Base-by-base conservation (phyloP, 2,329 filamentous ascomycete genomes). In the Ascomycota sp. region DNA sequence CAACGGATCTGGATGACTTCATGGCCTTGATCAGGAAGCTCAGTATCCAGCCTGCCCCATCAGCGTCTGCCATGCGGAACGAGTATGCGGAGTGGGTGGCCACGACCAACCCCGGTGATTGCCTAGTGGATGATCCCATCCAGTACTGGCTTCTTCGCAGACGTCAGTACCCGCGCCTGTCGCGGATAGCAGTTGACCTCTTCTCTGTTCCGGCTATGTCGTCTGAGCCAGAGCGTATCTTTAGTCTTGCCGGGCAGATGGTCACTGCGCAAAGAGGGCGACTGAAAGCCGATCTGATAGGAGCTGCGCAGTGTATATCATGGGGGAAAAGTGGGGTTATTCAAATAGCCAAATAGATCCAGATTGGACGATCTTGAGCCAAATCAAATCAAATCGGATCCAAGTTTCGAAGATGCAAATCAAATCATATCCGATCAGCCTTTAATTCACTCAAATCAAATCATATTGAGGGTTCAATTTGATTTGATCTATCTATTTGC, bases 101-200 rank as follows among this genome's bases (percentile, higher is more conserved):
- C 19, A 30, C 12, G 17, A 24, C 25, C 13, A 27, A 33, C 23
- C 32, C 28, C 12, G 28, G 32, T 13, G 28, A 33, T 33, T 33
- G 32, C 19, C 24, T 33, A 21, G 32, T n/a, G n/a, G n/a, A n/a
- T n/a, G n/a, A n/a, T n/a, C n/a, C n/a, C n/a, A n/a, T n/a, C n/a
- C n/a, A n/a, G n/a, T n/a, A n/a, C n/a, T n/a, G n/a, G n/a, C n/a
- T n/a, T n/a, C n/a, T n/a, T n/a, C n/a, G n/a, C n/a, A n/a, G n/a
- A n/a, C n/a, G n/a, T n/a, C n/a, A n/a, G n/a, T n/a, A n/a, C n/a
- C n/a, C n/a, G n/a, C n/a, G n/a, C n/a, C n/a, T n/a, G n/a, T n/a
- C n/a, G n/a, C n/a, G n/a, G n/a, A n/a, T n/a, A n/a, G 8, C 63
- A 56, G 39, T 67, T 67, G 43, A 68, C 65, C 32, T 67, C 60